These are phyloP conservation scores for Fusarium vanettenii DNA, from an alignment of 2,329 filamentous ascomycete genomes.

Conservation along the genomic window DNA sequence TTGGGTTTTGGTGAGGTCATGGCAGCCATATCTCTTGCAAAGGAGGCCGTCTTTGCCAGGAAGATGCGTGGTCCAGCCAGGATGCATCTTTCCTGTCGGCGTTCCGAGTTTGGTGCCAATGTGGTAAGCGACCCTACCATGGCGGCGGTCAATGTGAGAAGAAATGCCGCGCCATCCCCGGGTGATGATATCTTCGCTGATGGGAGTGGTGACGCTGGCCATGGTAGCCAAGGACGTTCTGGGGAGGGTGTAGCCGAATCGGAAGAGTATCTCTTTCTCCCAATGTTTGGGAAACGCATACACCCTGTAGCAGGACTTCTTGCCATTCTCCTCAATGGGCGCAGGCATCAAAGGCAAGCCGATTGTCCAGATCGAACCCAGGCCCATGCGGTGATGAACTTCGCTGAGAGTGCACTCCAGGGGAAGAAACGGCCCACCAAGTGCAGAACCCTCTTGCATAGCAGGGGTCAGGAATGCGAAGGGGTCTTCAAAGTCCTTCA, in stretches of 20 bases:
- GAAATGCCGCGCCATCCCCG: neutral
- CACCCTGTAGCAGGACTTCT: neutral
- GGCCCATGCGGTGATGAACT: neutral
- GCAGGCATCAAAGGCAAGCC: neutral
- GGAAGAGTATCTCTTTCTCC: too few species aligned
- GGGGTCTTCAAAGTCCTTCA: neutral
- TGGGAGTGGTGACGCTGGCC: neutral
- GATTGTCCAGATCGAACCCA: neutral
- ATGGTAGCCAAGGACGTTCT: neutral
- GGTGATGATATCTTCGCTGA: neutral
- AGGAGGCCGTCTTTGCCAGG: neutral
- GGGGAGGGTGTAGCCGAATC: neutral
- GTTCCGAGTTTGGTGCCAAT: neutral
- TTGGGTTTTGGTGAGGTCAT: neutral
- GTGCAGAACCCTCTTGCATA: slow-evolving; percentile 5
- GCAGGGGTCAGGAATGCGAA: neutral
- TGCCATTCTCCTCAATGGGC: neutral
- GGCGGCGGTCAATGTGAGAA: neutral
- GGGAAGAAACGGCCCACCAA: neutral
- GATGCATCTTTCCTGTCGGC: neutral
- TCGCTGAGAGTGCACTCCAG: neutral
- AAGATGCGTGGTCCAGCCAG: neutral
- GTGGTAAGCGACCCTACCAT: neutral
- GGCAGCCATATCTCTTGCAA: neutral
- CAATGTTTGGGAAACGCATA: neutral